Evolutionary conservation across 2,329 filamentous ascomycete species (phyloP).

Genomic region (Verticillium nonalfalfae): DNA sequence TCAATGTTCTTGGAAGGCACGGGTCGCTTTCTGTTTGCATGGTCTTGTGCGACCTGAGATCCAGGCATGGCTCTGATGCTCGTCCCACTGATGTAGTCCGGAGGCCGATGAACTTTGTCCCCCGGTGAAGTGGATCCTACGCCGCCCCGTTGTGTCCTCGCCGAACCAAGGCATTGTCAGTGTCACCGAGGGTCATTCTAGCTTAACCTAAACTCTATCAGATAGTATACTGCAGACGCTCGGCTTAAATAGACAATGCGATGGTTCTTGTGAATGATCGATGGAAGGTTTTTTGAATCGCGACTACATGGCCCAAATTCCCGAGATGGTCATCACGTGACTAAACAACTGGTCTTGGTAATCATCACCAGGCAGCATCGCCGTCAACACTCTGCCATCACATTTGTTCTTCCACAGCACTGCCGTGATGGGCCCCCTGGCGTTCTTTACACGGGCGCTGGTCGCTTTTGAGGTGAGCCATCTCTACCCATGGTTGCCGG

Average conservation of each 20-base stretch:
- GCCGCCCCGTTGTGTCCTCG: not conserved
- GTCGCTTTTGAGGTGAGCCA: not conserved
- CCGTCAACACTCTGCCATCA: not conserved
- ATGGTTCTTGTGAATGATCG: not conserved
- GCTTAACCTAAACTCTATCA: no score
- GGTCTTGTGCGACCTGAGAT: not conserved
- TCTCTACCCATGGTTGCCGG: not conserved
- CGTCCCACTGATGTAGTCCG: no score
- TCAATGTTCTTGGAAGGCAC: not conserved
- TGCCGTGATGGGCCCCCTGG: not conserved
- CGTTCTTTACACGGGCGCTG: not conserved
- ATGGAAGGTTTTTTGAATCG: not conserved
- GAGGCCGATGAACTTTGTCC: not conserved
- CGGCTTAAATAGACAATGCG: no score
- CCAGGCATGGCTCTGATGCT: no score
- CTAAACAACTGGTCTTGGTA: not conserved
- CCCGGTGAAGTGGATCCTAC: not conserved
- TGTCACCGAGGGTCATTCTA: no score
- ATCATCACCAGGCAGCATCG: not conserved
- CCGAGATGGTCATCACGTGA: not conserved
- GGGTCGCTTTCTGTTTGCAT: not conserved
- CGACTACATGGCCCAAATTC: no score
- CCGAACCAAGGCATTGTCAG: not conserved
- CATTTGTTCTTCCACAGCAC: not conserved
- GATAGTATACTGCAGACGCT: no score